Evolutionary conservation across 495 filamentous ascomycete genomes (phyloP).

Genomic region (Tetracladium setigerum): DNA sequence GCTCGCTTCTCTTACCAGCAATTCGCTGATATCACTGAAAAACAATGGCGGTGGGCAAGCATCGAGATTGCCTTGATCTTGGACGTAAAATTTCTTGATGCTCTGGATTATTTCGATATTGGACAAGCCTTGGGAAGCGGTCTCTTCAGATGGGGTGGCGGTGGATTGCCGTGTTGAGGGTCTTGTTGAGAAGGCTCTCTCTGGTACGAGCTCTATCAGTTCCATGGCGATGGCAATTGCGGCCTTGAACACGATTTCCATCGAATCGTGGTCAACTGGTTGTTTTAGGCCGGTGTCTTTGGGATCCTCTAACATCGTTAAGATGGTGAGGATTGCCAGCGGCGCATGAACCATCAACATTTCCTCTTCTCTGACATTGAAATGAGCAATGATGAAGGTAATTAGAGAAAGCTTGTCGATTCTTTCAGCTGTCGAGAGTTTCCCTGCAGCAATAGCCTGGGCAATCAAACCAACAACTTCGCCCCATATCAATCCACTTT

Average conservation of each 20-base stretch:
- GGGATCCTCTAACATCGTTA: constrained; percentile 51
- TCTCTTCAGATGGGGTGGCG: constrained; percentile 8
- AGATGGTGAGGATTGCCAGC: constrained; percentile 56
- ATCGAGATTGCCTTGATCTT: constrained; percentile 47
- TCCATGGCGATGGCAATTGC: constrained; percentile 46
- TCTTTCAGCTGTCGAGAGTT: constrained; percentile 32
- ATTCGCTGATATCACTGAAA: constrained; percentile 45
- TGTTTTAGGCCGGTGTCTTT: constrained; percentile 18
- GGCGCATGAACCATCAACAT: constrained; percentile 87
- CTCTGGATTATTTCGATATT: constrained; percentile 45
- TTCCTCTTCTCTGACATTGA: constrained; percentile 93
- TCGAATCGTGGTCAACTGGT: not conserved
- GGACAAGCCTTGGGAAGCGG: constrained; percentile 20
- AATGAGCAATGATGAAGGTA: constrained; percentile 74
- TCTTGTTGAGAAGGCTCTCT: constrained; percentile 53
- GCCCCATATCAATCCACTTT: constrained; percentile 86
- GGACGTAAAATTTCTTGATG: constrained; percentile 57
- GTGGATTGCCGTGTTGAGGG: constrained; percentile 24
- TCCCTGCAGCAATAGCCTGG: constrained; percentile 44
- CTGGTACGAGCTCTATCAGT: constrained; percentile 60
- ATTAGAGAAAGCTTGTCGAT: constrained; percentile 61
- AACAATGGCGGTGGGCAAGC: constrained; percentile 45
- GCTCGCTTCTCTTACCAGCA: constrained; percentile 55
- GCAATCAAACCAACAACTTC: constrained; percentile 58
- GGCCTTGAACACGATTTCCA: constrained; percentile 21